Base-by-base conservation (phyloP, 257 asterid genomes). In the Jasminum sambac region DNA sequence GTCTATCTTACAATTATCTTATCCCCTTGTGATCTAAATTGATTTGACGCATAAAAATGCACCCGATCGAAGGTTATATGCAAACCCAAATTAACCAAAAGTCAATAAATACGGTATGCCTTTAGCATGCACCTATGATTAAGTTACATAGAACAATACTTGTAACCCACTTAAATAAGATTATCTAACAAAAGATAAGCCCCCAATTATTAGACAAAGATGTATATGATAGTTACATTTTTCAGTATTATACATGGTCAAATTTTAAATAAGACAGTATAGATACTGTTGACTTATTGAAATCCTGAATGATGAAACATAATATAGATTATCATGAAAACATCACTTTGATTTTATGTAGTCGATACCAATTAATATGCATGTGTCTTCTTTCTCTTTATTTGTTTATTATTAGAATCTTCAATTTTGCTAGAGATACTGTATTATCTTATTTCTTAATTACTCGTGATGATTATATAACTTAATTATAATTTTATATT, bases 151-250 rank as follows among this genome's bases (percentile, higher is more conserved):
- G 14, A 9, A 19, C 69, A 48, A 43, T 25, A 69, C 69, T 48
- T 67, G 16, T 46, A 50, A 52, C 62, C 78, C 73, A 70, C 70
- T 71, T 46, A 66, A 66, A 71, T 42, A 52, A 14, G 34, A 64
- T 23, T 12, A 72, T 46, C 2, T 12, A 41, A 48, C 64, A 11
- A 16, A 52, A 67, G 43, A 57, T 26, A 68, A 63, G 44, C 59
- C 55, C 68, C 74, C 71, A 68, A 76, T 21, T 64, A 17, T 19
- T 50, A 50, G 25, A 69, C 52, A 64, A 42, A 39, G 61, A 24
- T 48, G 63, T 78, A 1, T 23, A 39, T 69, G 73, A 74, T 50
- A 69, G 61, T 64, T 55, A 69, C 36, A 52, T 21, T 50, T 64
- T 13, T 62, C 37, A 58, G 63, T 69, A 16, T 38, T 63, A 23